Percentiles rank a stretch among this genome's conserved stretches.
Conservation (phyloP, 306 rosid genomes). For the Coriaria nepalensis region DNA sequence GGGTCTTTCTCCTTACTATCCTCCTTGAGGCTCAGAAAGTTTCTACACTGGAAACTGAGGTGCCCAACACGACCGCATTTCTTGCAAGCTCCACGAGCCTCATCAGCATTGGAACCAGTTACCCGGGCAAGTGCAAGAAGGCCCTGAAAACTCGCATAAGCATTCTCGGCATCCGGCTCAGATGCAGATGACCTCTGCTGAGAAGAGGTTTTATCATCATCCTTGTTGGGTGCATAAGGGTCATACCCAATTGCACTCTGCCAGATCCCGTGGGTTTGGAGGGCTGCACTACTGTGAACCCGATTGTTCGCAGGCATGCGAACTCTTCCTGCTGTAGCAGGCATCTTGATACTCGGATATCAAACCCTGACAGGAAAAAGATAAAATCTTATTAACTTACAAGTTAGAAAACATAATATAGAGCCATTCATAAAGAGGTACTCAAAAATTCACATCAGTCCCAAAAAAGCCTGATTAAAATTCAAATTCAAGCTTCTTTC, state of each 20-base stretch:
- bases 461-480: no score
- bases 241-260: constrained; percentile 94
- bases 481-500: no score
- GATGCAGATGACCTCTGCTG: constrained; percentile 24
- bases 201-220: constrained; percentile 43
- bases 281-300: constrained; percentile 97
- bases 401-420: no score
- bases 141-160: constrained; percentile 87
- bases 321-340: constrained; percentile 95
- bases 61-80: constrained; percentile 94
- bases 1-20: constrained; percentile 50
- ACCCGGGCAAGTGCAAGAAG: constrained; percentile 89
- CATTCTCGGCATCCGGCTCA: constrained; percentile 74
- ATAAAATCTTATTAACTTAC: not conserved
- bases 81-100: constrained; percentile 83
- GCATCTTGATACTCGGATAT: constrained; percentile 45
- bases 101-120: constrained; percentile 59
- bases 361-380: constrained; percentile 14
- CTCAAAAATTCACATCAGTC: no score
- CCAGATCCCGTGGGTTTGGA: constrained; percentile 95
- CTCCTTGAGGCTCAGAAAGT: constrained; percentile 63
- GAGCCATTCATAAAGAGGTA: no score
- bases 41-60: constrained; percentile 82
- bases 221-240: constrained; percentile 86
- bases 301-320: constrained; percentile 98